A percentile compares a stretch with the other conserved stretches of the same genome.
Evolutionary conservation across 2,329 filamentous ascomycete genomes (phyloP).

Genomic region (Aspergillus flavus): DNA sequence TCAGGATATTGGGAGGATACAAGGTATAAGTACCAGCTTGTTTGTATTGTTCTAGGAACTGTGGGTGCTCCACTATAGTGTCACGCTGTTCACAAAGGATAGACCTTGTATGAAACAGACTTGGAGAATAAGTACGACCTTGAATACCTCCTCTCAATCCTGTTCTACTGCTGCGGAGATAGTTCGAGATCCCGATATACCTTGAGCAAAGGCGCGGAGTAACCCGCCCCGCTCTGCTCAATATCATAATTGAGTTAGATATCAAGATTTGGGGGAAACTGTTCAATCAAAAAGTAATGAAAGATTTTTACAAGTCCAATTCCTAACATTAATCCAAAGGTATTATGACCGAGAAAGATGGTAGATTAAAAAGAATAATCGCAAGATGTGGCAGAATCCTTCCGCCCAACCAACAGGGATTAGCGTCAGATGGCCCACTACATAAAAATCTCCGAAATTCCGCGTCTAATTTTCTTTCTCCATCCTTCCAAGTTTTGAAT

Average conservation of each 20-base stretch:
- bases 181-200: conserved; percentile 44
- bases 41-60: conserved; percentile 48
- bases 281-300: background rate
- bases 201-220: conserved; percentile 33
- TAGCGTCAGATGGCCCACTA: conserved; percentile 28
- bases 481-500: conserved; percentile 99
- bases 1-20: conserved; percentile 20
- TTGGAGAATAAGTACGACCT: conserved; percentile 8
- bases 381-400: conserved; percentile 18
- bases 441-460: conserved; percentile 24
- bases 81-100: conserved; percentile 25
- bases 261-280: background rate
- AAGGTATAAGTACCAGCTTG: conserved; percentile 41
- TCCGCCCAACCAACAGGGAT: conserved; percentile 24
- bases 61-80: conserved; percentile 17
- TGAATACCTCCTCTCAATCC: conserved; percentile 10
- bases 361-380: background rate
- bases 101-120: conserved; percentile 27
- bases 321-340: conserved; percentile 9
- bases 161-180: conserved; percentile 29
- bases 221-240: conserved; percentile 27
- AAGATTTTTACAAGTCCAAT: background rate
- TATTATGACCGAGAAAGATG: background rate
- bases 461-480: conserved; percentile 60
- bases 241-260: conserved; percentile 23